These are phyloP conservation scores for Triticum urartu DNA, from an alignment of 176 grass and related monocot genomes.

Conservation along the genomic window DNA sequence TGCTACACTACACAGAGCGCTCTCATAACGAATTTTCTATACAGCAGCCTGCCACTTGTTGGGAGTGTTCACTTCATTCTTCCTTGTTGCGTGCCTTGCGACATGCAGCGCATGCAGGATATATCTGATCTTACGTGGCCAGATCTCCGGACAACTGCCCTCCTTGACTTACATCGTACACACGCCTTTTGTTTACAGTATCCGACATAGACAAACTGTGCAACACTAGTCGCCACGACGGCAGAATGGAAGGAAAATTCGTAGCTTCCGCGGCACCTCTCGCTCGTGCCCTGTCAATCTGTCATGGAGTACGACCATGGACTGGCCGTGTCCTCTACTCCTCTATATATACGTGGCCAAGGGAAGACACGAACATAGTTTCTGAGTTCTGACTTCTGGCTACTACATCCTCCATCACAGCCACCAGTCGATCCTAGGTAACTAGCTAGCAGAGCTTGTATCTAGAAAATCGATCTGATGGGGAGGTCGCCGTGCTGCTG, in stretches of 20 bases:
- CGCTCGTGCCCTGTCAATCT: background rate
- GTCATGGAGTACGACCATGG: background rate
- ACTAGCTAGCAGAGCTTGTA: background rate
- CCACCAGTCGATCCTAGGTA: background rate
- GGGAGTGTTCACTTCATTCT: background rate
- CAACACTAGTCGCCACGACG: background rate
- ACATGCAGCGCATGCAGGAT: conserved; percentile 32
- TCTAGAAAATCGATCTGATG: conserved; percentile 1
- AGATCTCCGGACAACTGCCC: conserved; percentile 22
- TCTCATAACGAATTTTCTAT: background rate
- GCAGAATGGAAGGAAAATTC: background rate
- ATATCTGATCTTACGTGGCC: conserved; percentile 26
- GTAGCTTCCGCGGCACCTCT: background rate
- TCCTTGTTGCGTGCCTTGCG: background rate
- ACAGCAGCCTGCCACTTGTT: background rate
- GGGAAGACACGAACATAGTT: no score
- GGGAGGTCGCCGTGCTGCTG: conserved; percentile 67
- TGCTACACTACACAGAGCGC: background rate
- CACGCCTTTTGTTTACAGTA: background rate
- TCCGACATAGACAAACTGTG: background rate
- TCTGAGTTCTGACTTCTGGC: no score
- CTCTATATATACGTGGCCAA: conserved; percentile 9
- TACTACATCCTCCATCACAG: background rate
- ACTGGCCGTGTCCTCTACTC: background rate
- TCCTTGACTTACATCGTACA: conserved; percentile 31